phyloP scores from a whole-genome alignment of 2,329 filamentous ascomycete species.

The Calonectria pauciramosa region DNA sequence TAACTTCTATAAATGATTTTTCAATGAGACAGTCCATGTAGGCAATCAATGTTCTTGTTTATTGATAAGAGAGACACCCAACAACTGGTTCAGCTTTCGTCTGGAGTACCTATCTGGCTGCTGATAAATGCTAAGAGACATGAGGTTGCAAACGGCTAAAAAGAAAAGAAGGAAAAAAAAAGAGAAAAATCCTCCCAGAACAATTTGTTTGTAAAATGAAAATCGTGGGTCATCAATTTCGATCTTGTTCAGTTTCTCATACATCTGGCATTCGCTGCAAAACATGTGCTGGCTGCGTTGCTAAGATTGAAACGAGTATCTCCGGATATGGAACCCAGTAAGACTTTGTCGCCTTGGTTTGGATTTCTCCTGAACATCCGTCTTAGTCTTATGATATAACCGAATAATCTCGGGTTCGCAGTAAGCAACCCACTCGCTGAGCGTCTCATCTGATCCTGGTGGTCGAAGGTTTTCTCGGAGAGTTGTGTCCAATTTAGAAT shows the following conservation, averaged over 20 bases:
- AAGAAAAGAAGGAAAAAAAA: background rate
- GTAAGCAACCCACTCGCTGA: background rate
- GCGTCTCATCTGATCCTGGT: background rate
- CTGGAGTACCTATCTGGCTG: background rate
- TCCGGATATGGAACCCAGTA: background rate
- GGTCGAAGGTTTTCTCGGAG: background rate
- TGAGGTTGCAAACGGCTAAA: background rate
- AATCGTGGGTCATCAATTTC: background rate
- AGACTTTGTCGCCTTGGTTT: background rate
- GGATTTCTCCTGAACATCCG: background rate
- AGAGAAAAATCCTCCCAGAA: background rate
- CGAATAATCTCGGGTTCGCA: background rate
- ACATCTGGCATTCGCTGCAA: background rate
- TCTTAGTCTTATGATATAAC: background rate
- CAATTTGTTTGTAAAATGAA: background rate
- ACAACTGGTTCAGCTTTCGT: background rate
- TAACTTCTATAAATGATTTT: background rate
- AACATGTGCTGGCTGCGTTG: background rate
- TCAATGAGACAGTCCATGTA: background rate
- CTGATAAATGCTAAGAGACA: background rate
- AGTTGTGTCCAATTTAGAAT: background rate
- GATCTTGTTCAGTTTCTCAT: background rate
- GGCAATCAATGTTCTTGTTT: background rate
- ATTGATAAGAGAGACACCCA: background rate
- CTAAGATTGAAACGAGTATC: background rate